These are phyloP conservation scores for Spathaspora sp. DNA, from an alignment of 805 yeast genomes.

Conservation along the genomic window DNA sequence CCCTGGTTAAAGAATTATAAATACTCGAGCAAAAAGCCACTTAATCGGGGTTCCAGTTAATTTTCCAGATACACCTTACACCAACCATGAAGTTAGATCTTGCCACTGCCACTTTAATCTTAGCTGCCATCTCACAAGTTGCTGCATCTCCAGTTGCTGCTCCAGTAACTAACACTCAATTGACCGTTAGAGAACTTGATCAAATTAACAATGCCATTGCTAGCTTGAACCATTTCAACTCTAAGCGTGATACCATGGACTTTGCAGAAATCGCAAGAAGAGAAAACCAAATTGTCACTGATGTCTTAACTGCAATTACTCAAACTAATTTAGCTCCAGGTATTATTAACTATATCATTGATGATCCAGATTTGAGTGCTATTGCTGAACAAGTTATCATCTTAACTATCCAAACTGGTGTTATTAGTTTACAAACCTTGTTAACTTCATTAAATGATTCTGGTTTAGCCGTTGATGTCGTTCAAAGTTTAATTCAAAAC, in stretches of 20 bases:
- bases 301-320: constrained; percentile 33
- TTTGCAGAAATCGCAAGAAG: constrained; percentile 29
- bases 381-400: constrained; percentile 26
- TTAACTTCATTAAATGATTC: constrained; percentile 38
- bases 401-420: constrained; percentile 26
- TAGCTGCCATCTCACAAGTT: constrained; percentile 16
- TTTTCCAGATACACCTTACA: not conserved
- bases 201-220: constrained; percentile 24
- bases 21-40: not conserved
- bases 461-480: constrained; percentile 37
- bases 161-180: constrained; percentile 4
- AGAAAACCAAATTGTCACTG: constrained; percentile 39
- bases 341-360: constrained; percentile 29
- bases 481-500: constrained; percentile 31
- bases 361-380: constrained; percentile 27
- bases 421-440: constrained; percentile 32
- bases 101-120: constrained; percentile 17
- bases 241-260: constrained; percentile 24
- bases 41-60: not conserved
- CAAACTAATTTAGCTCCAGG: constrained; percentile 34
- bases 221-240: constrained; percentile 21
- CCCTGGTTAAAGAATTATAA: not conserved
- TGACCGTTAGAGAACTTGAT: constrained; percentile 19
- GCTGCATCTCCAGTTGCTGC: constrained; percentile 22
- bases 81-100: constrained; percentile 20